Evolutionary conservation across 495 filamentous ascomycete genomes (phyloP), one percentile per base, ranked within the genome.

Genomic region (Penicillium paradoxum): DNA sequence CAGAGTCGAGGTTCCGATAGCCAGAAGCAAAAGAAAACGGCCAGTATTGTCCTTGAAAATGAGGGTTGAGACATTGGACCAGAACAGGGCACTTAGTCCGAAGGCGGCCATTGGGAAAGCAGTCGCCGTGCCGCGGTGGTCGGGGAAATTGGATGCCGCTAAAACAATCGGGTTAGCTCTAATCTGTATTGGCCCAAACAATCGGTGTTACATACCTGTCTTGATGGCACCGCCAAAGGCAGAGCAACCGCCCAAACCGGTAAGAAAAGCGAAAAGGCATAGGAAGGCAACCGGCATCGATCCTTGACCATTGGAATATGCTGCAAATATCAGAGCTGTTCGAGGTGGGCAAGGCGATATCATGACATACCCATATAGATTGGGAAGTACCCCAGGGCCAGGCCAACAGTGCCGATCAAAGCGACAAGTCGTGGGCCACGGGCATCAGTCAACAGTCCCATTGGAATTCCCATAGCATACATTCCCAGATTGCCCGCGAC

Each of bases 61-160:
- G 41, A 92, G 58, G 30, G 79, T 79, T 3, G 91, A 88, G 19
- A 91, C 70, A 17, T 82, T 75, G 15, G 93, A 87, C 74, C 96
- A 98, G 79, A 97, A 95, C 66, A 97, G 90, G 42, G 93, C 93
- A 71, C 92, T 96, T 27, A 98, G 76, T 21, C 93, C 93, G 67
- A 97, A 97, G 4, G 89, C 90, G 37, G 92, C 85, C 40, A 98
- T 72, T 6, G 93, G 92, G 63, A 97, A 89, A 2, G 90, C 91
- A 6, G 93, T 97, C 13, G 93, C 93, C 17, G 92, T 96, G 48
- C 95, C 93, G 39, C 93, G 83, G 62, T 95, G 87, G 30, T 84
- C 77, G 2, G 92, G 95, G 79, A 90, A 98, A 68, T 98, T 98
- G 37, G 91, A 75, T 29, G 95, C 91, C 51, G 89, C 92, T 77